Conservation (phyloP, 1,284 basidiomycete species). For the Ganoderma meredithae region DNA sequence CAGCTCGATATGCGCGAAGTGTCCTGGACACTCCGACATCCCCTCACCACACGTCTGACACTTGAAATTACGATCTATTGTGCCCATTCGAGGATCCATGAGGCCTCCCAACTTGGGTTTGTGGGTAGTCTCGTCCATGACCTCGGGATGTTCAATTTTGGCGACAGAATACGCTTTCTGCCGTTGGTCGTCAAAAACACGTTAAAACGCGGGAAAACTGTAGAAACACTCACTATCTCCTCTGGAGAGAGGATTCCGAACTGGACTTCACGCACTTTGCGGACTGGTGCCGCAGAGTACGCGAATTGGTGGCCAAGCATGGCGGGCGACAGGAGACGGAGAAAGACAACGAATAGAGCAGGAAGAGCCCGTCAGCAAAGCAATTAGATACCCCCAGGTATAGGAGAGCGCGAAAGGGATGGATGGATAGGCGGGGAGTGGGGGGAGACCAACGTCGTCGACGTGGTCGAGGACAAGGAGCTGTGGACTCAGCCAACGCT, state of each 20-base stretch:
- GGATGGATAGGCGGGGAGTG: constrained; percentile 6
- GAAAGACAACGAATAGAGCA: constrained; percentile 25
- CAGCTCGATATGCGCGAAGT: constrained; percentile 99
- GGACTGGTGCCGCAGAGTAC: constrained; percentile 91
- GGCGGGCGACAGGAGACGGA: constrained; percentile 36
- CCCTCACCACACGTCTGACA: constrained; percentile 99
- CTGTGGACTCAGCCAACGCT: constrained; percentile 33
- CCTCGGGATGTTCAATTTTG: constrained; percentile 98
- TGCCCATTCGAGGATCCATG: constrained; percentile 98
- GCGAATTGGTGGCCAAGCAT: constrained; percentile 90
- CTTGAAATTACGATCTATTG: constrained; percentile 99
- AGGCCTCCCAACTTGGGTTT: constrained; percentile 92
- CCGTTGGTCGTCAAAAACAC: constrained; percentile 33
- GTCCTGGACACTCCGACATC: constrained; percentile 97
- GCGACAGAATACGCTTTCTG: constrained; percentile 98
- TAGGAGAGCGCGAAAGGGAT: constrained; percentile 22
- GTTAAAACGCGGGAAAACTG: constrained; percentile 25
- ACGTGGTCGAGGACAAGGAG: constrained; percentile 37
- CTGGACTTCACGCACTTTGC: constrained; percentile 97
- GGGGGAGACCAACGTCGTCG: constrained; percentile 32
- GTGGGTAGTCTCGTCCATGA: constrained; percentile 93
- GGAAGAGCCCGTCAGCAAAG: constrained; percentile 28
- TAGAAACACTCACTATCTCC: constrained; percentile 84
- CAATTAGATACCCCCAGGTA: constrained; percentile 23
- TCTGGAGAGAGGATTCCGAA: constrained; percentile 99